phyloP scores from a whole-genome alignment of 768 basidiomycete species.

The Trametes punicea region DNA sequence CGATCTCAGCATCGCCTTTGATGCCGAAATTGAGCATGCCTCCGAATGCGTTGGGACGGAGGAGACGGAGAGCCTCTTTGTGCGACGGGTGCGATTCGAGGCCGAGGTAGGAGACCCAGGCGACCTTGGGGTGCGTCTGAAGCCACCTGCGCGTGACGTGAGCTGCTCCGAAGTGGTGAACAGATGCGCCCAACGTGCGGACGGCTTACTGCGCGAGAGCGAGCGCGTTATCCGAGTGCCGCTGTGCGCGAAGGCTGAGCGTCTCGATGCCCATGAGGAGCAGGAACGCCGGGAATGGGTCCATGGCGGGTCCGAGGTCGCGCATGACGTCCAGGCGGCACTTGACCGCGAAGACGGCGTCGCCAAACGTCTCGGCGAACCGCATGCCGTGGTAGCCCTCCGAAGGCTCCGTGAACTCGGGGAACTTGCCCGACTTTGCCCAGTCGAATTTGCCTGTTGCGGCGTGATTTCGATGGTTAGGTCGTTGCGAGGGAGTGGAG shows the following conservation, averaged over 20 bases:
- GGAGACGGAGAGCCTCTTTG: slow-evolving; percentile 50
- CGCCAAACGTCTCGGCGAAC: slow-evolving; percentile 65
- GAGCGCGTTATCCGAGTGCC: slow-evolving; percentile 71
- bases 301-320: slow-evolving; percentile 65
- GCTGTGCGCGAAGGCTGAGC: slow-evolving; percentile 66
- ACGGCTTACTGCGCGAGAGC: slow-evolving; percentile 52
- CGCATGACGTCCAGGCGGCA: slow-evolving; percentile 62
- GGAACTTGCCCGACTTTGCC: slow-evolving; percentile 64
- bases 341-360: slow-evolving; percentile 62
- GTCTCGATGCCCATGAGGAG: slow-evolving; percentile 78
- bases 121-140: slow-evolving; percentile 58
- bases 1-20: slow-evolving; percentile 47
- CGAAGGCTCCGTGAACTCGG: slow-evolving; percentile 68
- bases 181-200: not conserved
- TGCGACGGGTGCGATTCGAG: slow-evolving; percentile 61
- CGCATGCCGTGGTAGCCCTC: slow-evolving; percentile 75
- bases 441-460: slow-evolving; percentile 71
- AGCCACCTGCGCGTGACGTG: slow-evolving; percentile 40
- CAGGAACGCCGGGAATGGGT: slow-evolving; percentile 74
- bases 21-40: slow-evolving; percentile 83
- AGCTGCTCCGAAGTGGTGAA: no score
- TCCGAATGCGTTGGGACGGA: slow-evolving; percentile 56
- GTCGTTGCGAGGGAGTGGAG: not conserved
- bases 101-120: slow-evolving; percentile 82
- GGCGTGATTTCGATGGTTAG: not conserved